Base-by-base conservation (phyloP, 2,329 filamentous ascomycete species). In the Aspergillus melleus region DNA sequence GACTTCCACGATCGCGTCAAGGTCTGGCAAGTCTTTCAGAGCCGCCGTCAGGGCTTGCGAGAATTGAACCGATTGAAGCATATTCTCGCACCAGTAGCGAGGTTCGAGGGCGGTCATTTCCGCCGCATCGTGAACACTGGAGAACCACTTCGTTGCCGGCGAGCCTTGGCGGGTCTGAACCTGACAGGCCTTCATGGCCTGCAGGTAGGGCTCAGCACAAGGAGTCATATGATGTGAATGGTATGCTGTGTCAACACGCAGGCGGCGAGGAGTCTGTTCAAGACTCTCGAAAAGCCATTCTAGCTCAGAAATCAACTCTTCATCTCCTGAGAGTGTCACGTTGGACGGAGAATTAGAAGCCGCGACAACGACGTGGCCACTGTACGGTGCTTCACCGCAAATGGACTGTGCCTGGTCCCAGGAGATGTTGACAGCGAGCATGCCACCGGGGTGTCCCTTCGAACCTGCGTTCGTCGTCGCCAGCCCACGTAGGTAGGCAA, bases 1-100 rank as follows among this genome's bases (percentile, higher is more conserved):
- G 52, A 72, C 57, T 55, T 76, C 70, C 2, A 74, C 16, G 9
- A 70, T 39, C 1, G 67, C 46, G 30, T 71, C 64, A 1, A 67
- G 44, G 6, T 54, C 60, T 0, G 50, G 16, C 10, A 54, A 30
- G 19, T 56, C 55, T 26, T 51, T 42, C 1, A 64, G 57, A 57
- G 69, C 68, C 0, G 62, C 58, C 4, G 32, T 49, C 20, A 72
- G 64, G 6, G 58, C 58, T 32, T 60, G 49, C 9, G 50, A 36
- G 24, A 60, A 60, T 8, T 26, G 44, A 11, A 72, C 72, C 1
- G 70, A 66, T 8, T 63, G 53, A 9, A 67, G 20, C 61, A 74
- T 50, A 52, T 66, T 72, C 14, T 55, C 49, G 1, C 66, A 60
- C 69, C 68, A 68, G 51, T 70, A 64, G 0, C 64, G 52, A 4